phyloP scores from a whole-genome alignment of 192 early-diverging fungal species.

The Coemansia asiatica region DNA sequence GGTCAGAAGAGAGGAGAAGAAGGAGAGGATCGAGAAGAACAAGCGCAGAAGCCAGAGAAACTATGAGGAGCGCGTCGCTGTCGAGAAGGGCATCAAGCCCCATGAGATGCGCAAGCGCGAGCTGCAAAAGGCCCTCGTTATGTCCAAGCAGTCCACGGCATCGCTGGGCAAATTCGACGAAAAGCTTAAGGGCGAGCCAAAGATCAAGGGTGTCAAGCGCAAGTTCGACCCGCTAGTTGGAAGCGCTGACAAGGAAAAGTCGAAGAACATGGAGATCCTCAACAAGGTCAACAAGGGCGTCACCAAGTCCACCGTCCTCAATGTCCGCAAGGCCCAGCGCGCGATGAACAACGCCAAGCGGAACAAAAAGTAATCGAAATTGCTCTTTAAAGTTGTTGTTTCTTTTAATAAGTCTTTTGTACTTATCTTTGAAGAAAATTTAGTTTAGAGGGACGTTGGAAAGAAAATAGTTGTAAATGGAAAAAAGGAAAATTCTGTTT shows the following conservation, averaged over 20 bases:
- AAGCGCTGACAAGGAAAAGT: slow-evolving; percentile 70
- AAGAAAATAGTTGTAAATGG: background rate
- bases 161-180: slow-evolving; percentile 91
- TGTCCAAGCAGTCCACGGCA: slow-evolving; percentile 84
- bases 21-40: slow-evolving; percentile 86
- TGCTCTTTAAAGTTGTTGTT: too few relatives aligned
- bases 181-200: slow-evolving; percentile 75
- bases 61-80: slow-evolving; percentile 71
- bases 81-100: slow-evolving; percentile 56
- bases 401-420: background rate
- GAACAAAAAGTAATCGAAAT: slow-evolving; percentile 17
- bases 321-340: slow-evolving; percentile 54
- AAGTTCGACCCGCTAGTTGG: slow-evolving; percentile 67
- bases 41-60: slow-evolving; percentile 83
- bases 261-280: slow-evolving; percentile 65
- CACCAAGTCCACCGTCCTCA: slow-evolving; percentile 36
- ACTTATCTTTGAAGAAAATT: too few relatives aligned
- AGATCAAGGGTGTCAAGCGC: slow-evolving; percentile 78
- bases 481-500: background rate
- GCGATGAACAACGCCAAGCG: slow-evolving; percentile 50
- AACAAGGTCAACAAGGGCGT: slow-evolving; percentile 64
- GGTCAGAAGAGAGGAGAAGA: slow-evolving; percentile 78
- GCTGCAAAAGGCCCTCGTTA: slow-evolving; percentile 68
- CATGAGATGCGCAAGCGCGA: slow-evolving; percentile 68
- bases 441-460: too few relatives aligned